phyloP scores from a whole-genome alignment of 768 basidiomycete genomes.

The Trametes maxima region DNA sequence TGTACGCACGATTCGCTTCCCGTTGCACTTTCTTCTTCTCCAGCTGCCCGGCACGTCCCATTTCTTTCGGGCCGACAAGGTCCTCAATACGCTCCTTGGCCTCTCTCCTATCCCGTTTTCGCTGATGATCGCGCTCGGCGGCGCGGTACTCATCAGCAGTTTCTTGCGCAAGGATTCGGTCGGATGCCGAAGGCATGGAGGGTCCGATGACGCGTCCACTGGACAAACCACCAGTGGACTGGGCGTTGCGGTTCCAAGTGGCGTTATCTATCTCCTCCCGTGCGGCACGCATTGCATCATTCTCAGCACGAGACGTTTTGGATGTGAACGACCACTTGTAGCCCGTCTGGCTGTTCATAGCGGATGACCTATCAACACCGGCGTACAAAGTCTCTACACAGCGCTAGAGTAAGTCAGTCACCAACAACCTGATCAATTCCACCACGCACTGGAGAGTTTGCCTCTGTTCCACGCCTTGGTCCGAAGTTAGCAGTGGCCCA shows the following conservation, averaged over 20 bases:
- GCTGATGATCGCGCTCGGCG: constrained; percentile 56
- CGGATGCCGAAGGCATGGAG: constrained; percentile 66
- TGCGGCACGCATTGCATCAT: constrained; percentile 56
- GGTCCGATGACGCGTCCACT: constrained; percentile 62
- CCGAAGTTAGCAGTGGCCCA: constrained; percentile 6
- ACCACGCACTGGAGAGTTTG: constrained; percentile 59
- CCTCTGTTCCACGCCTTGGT: constrained; percentile 80
- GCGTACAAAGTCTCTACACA: constrained; percentile 56
- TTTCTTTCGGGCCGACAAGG: constrained; percentile 74
- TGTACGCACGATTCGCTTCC: constrained; percentile 69
- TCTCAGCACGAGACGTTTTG: constrained; percentile 61
- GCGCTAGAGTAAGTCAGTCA: background rate
- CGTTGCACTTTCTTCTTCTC: constrained; percentile 83
- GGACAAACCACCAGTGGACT: constrained; percentile 18
- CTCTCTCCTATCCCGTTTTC: constrained; percentile 68
- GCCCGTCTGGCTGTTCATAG: constrained; percentile 70
- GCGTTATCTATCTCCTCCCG: constrained; percentile 59
- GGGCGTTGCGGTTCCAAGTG: constrained; percentile 37
- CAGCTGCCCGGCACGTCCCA: constrained; percentile 81
- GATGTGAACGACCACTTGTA: constrained; percentile 90
- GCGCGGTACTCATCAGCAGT: constrained; percentile 51
- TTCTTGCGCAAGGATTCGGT: constrained; percentile 73
- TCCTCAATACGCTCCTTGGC: constrained; percentile 76
- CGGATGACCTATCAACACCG: constrained; percentile 57
- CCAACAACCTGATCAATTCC: no score